Evolutionary conservation across 2,329 filamentous ascomycete species (phyloP).

Genomic region (Harringtonia lauricola): DNA sequence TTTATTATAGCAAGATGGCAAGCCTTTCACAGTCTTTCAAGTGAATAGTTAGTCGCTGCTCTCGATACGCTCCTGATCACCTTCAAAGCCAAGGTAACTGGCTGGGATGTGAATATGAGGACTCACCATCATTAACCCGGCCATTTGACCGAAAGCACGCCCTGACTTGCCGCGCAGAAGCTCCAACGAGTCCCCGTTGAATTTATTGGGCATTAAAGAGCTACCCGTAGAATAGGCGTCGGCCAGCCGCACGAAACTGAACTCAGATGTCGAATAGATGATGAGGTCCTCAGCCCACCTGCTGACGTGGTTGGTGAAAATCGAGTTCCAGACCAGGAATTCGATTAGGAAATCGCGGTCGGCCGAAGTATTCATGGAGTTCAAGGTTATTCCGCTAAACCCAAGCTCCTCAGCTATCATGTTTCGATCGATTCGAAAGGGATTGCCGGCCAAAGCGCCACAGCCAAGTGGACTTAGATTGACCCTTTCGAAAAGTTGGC

Average conservation of each 20-base stretch:
- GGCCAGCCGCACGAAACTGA: slow-evolving; percentile 62
- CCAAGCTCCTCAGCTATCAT: slow-evolving; percentile 70
- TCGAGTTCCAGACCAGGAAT: slow-evolving; percentile 66
- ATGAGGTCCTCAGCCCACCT: slow-evolving; percentile 79
- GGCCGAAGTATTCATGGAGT: slow-evolving; percentile 63
- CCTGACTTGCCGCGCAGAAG: slow-evolving; percentile 64
- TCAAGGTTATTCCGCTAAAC: slow-evolving; percentile 65
- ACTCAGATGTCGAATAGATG: slow-evolving; percentile 65
- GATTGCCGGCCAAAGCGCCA: slow-evolving; percentile 69
- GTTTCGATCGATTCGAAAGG: slow-evolving; percentile 69
- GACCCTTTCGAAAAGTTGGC: slow-evolving; percentile 59
- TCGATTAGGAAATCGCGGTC: slow-evolving; percentile 80
- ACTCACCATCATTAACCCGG: slow-evolving; percentile 53
- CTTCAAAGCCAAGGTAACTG: background rate
- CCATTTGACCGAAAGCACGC: slow-evolving; percentile 67
- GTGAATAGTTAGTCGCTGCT: background rate
- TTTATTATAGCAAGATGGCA: slow-evolving; percentile 79
- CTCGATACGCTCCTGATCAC: background rate
- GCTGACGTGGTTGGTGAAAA: slow-evolving; percentile 67
- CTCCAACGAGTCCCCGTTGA: slow-evolving; percentile 63
- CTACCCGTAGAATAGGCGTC: slow-evolving; percentile 71
- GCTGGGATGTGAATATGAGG: background rate
- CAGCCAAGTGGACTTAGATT: slow-evolving; percentile 62
- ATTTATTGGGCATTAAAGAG: slow-evolving; percentile 72
- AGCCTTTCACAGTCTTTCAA: slow-evolving; percentile 44